phyloP scores from a whole-genome alignment of 2,329 filamentous ascomycete genomes.

The Xylaria sp. region DNA sequence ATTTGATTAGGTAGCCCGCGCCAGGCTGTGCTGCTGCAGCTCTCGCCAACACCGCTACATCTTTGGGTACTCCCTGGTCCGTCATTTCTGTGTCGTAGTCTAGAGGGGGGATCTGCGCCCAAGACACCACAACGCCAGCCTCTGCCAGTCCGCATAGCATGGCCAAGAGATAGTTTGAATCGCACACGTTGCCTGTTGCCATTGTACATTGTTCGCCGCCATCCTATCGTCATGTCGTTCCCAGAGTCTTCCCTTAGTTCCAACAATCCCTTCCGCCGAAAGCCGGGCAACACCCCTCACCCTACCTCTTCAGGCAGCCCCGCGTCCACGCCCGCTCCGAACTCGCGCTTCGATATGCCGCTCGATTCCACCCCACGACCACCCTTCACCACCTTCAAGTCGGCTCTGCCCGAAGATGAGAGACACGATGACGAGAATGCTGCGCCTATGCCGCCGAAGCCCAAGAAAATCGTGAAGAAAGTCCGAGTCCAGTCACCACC shows the following conservation, averaged over 20 bases:
- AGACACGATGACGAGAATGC: constrained; percentile 35
- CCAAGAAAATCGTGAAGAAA: constrained; percentile 63
- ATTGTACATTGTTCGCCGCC: constrained; percentile 12
- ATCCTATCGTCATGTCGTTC: constrained; percentile 38
- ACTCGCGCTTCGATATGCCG: constrained; percentile 21
- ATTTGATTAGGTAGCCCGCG: neutral
- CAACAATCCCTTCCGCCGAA: constrained; percentile 59
- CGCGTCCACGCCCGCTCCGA: constrained; percentile 13
- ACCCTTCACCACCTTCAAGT: constrained; percentile 38
- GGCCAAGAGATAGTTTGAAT: constrained; percentile 21
- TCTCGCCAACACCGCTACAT: neutral
- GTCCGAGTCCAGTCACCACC: constrained; percentile 69
- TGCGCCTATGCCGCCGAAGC: constrained; percentile 32
- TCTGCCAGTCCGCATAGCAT: constrained; percentile 18
- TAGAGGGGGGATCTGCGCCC: neutral
- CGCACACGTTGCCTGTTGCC: constrained; percentile 11
- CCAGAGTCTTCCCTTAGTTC: constrained; percentile 43
- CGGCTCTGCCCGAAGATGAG: constrained; percentile 39
- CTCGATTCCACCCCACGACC: constrained; percentile 22
- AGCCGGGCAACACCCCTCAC: constrained; percentile 30
- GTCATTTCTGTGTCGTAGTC: neutral
- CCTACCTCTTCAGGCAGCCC: constrained; percentile 22
- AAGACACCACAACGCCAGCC: constrained; percentile 6
- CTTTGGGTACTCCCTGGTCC: neutral
- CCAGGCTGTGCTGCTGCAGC: constrained; percentile 2